Conservation (phyloP, 129 eudicot genomes). For the Flaveria trinervia region DNA sequence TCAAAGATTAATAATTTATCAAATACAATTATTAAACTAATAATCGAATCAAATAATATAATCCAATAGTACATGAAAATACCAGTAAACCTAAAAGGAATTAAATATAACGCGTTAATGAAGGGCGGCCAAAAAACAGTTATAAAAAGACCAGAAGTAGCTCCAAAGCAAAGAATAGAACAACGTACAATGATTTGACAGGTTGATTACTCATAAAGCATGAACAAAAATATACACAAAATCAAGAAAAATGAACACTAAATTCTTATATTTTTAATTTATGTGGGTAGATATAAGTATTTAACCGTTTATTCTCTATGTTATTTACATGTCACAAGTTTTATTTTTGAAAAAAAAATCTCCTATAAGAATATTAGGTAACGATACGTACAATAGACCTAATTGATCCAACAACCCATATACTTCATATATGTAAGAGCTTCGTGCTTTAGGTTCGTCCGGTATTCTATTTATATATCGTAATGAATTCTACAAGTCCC, state of each 20-base stretch:
- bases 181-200: slow-evolving; percentile 19
- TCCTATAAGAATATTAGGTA: too few species aligned
- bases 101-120: not conserved
- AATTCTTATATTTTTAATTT: too few species aligned
- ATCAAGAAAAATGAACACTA: not conserved
- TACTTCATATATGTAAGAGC: too few species aligned
- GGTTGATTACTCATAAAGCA: slow-evolving; percentile 8
- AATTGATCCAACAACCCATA: too few species aligned
- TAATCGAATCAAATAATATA: not conserved
- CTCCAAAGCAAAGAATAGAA: slow-evolving; percentile 26
- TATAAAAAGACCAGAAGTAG: slow-evolving; percentile 21
- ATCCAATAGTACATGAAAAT: slow-evolving; percentile 3
- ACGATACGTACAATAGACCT: too few species aligned
- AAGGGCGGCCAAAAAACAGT: not conserved
- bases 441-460: too few species aligned
- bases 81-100: not conserved
- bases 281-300: too few species aligned
- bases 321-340: too few species aligned
- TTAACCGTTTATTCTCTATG: too few species aligned
- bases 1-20: not conserved
- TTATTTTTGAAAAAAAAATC: too few species aligned
- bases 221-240: not conserved
- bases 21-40: not conserved
- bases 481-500: too few species aligned
- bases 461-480: too few species aligned